These are phyloP conservation scores for Magnaporthales sp. DNA, from an alignment of 2,329 filamentous ascomycete species.

Conservation along the genomic window DNA sequence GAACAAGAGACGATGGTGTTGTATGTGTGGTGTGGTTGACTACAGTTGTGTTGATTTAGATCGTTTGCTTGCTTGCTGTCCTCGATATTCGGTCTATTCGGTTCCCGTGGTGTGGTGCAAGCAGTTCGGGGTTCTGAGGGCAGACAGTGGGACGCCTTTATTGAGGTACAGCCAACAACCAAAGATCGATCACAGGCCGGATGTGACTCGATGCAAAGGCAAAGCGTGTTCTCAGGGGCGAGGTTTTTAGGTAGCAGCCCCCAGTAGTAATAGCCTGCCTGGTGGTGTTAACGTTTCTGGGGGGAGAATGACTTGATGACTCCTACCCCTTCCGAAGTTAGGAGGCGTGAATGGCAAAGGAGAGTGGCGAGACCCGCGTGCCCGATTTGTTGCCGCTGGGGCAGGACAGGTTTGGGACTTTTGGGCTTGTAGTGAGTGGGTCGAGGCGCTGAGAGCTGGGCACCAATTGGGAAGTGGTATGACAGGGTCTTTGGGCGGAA, in stretches of 20 bases:
- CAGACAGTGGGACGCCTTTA: background rate
- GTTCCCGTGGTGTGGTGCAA: background rate
- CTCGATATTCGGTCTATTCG: background rate
- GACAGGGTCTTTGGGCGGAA: conserved; percentile 17
- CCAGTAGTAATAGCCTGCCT: background rate
- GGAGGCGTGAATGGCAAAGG: conserved; percentile 7
- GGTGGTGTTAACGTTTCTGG: background rate
- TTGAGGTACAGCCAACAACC: conserved; percentile 1
- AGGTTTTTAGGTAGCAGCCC: background rate
- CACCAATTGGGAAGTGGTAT: conserved; percentile 18
- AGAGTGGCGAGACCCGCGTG: conserved; percentile 6
- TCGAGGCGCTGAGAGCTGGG: conserved; percentile 5
- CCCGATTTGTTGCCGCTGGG: conserved; percentile 9
- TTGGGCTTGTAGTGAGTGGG: conserved; percentile 13
- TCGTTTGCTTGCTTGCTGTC: background rate
- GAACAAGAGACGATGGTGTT: background rate
- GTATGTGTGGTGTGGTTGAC: background rate
- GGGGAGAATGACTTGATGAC: conserved; percentile 7
- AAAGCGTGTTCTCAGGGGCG: conserved; percentile 1
- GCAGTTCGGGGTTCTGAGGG: background rate
- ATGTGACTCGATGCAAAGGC: background rate
- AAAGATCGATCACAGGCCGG: conserved; percentile 1
- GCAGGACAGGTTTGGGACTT: conserved; percentile 9
- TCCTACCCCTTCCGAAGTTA: conserved; percentile 4
- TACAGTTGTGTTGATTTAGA: background rate